These are phyloP conservation scores for Apostasia shenzhenica DNA, from an alignment of 106 monocot genomes.

Conservation along the genomic window DNA sequence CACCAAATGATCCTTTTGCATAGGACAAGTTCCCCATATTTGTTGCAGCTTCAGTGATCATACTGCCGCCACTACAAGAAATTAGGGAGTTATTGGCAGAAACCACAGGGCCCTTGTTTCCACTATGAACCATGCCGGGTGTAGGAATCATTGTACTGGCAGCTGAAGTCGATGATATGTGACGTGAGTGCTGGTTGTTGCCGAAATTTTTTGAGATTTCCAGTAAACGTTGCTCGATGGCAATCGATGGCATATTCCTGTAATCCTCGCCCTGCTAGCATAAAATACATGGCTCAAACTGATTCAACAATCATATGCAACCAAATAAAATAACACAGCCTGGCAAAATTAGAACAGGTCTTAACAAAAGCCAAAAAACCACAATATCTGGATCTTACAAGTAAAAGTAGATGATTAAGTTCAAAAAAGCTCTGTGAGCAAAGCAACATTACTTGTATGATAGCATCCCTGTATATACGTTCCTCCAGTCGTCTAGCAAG, in stretches of 20 bases:
- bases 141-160: constrained; percentile 78
- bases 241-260: constrained; percentile 39
- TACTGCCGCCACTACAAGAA: constrained; percentile 17
- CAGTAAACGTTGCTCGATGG: constrained; percentile 45
- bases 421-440: no score
- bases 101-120: constrained; percentile 21
- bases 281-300: no score
- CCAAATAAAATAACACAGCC: no score
- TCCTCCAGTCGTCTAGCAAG: constrained; percentile 50
- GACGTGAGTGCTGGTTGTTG: constrained; percentile 24
- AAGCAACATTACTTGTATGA: constrained; percentile 34
- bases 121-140: constrained; percentile 53
- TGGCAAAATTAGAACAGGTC: no score
- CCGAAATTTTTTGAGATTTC: constrained; percentile 22
- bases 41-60: constrained; percentile 14
- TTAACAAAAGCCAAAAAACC: no score
- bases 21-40: constrained; percentile 23
- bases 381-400: no score
- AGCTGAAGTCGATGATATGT: constrained; percentile 27
- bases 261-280: constrained; percentile 40
- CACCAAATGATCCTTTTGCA: constrained; percentile 25
- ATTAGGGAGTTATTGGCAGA: constrained; percentile 14
- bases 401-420: no score
- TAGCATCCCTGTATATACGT: constrained; percentile 30
- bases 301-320: no score